Evolutionary conservation across 495 filamentous ascomycete genomes (phyloP).

Genomic region (Penicillium flavigenum): DNA sequence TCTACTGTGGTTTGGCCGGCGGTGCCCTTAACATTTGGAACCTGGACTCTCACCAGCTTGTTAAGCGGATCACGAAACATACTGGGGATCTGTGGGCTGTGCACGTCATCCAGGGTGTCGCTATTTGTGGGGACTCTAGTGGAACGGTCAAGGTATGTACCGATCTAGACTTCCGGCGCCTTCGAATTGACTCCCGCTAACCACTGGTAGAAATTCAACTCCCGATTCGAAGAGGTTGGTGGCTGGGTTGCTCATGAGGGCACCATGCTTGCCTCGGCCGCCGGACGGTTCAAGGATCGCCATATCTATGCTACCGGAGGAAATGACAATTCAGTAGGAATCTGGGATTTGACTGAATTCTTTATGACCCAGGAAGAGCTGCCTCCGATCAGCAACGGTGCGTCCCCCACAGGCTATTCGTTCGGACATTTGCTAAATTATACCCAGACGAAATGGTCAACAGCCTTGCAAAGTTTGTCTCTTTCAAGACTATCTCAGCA

Average conservation of each 20-base stretch:
- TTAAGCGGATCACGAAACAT: constrained; percentile 77
- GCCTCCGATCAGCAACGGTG: constrained; percentile 60
- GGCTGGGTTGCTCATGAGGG: constrained; percentile 85
- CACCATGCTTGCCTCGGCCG: constrained; percentile 82
- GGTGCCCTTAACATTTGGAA: constrained; percentile 98
- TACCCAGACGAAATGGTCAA: constrained; percentile 73
- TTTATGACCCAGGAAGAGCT: constrained; percentile 41
- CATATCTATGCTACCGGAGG: constrained; percentile 90
- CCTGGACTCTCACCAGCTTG: constrained; percentile 85
- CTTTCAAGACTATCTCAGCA: constrained; percentile 87
- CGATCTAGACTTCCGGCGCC: neutral
- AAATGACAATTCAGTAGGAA: constrained; percentile 81
- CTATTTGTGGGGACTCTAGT: constrained; percentile 79
- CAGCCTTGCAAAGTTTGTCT: constrained; percentile 78
- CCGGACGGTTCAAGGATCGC: constrained; percentile 62
- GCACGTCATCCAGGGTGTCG: constrained; percentile 74
- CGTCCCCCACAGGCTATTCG: constrained; percentile 1
- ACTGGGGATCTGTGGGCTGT: constrained; percentile 83
- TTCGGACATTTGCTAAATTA: constrained; percentile 5
- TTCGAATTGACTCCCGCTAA: constrained; percentile 13
- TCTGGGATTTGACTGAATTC: constrained; percentile 77
- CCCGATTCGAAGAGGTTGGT: constrained; percentile 79
- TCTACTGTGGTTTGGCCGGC: constrained; percentile 84
- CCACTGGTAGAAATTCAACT: constrained; percentile 68
- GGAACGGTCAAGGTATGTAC: constrained; percentile 72